Base-by-base conservation (phyloP, 768 basidiomycete species). In the Leccinum variicolor region DNA sequence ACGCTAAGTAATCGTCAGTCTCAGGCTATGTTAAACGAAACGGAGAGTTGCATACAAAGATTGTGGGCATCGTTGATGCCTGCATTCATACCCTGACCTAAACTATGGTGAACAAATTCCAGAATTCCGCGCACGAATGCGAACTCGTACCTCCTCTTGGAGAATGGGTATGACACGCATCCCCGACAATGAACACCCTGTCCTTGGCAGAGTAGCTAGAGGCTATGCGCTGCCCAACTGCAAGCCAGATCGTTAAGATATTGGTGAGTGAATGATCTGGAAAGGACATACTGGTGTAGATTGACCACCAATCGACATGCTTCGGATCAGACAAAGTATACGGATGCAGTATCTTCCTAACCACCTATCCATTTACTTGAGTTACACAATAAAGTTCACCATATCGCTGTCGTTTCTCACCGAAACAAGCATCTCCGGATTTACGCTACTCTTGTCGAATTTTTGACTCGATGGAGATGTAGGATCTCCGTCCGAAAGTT, bases 11-110 rank as follows among this genome's bases (percentile, higher is more conserved):
- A 47, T 21, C 13, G 3, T 86, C 81, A 86, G 82, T 21, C 79
- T 86, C 81, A 86, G 82, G 19, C 79, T 80, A 66, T 83, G 83
- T 4, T 80, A 1, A 21, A 7, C 9, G 14, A 51, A 0, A n/a
- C 9, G 21, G 4, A 45, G 4, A 39, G 4, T 31, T 3, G 56
- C 71, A 28, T 56, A 80, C 84, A 79, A n/a, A 90, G 77, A 64
- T 89, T 90, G 61, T 86, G 87, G 13, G 82, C 77, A 64, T 89
- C 87, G 46, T 82, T 84, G 82, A 89, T 87, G 58, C 82, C 83
- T 8, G 85, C 86, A 63, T 87, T 87, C 86, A 87, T 84, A 17
- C 86, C 87, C 66, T 89, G 87, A 9, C 86, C 84, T 84, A 48
- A 39, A 54, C 17, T 25, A 19, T 1, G 6, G 28, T 49, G 57